Conservation (phyloP, 768 basidiomycete genomes). For the Cyclocybe aegerita region DNA sequence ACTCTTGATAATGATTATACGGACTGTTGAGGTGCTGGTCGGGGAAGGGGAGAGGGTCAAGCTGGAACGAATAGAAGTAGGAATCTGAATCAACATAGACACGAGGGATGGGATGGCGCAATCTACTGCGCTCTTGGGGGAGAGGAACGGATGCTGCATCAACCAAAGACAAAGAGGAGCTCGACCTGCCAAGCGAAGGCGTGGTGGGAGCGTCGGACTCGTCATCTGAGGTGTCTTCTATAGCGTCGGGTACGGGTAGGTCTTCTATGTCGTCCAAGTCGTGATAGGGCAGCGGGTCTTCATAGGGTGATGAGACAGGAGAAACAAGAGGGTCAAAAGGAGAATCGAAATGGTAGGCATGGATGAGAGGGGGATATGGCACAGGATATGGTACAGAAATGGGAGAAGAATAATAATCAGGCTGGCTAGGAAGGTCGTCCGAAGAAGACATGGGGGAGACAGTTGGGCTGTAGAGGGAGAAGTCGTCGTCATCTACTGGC, state of each 20-base stretch:
- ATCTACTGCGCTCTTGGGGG: constrained; percentile 47
- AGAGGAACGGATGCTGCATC: constrained; percentile 53
- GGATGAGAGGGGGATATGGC: constrained; percentile 64
- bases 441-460: constrained; percentile 76
- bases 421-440: constrained; percentile 64
- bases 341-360: constrained; percentile 49
- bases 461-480: constrained; percentile 58
- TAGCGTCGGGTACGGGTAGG: constrained; percentile 72
- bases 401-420: constrained; percentile 43
- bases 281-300: constrained; percentile 64
- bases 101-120: constrained; percentile 48
- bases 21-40: constrained; percentile 46
- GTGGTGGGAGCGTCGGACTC: constrained; percentile 73
- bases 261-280: constrained; percentile 66
- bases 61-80: constrained; percentile 63
- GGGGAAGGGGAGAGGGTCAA: constrained; percentile 73
- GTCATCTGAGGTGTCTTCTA: constrained; percentile 85
- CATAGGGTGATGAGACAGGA: constrained; percentile 41
- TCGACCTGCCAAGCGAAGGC: constrained; percentile 59
- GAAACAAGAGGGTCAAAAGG: constrained; percentile 43
- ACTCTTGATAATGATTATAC: constrained; percentile 63
- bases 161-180: constrained; percentile 50
- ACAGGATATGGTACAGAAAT: constrained; percentile 58
- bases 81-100: constrained; percentile 63
- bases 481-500: constrained; percentile 64